Percentiles rank a stretch among this genome's conserved stretches.
These are phyloP conservation scores for Vigna unguiculata DNA, from an alignment of 306 rosid species.

Conservation along the genomic window DNA sequence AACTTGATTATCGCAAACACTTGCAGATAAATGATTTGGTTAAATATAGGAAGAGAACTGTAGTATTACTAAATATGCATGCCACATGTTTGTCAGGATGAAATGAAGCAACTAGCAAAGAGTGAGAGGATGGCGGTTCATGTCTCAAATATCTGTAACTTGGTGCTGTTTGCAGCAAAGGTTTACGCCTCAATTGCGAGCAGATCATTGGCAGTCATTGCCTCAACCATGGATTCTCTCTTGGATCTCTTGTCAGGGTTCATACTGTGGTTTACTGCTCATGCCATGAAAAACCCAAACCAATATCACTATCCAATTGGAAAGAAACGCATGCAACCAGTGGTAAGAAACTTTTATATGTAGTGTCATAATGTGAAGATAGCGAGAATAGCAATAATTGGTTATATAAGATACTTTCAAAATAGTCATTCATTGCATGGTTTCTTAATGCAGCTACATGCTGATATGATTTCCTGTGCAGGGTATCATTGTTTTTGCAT, in stretches of 20 bases:
- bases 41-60: background rate
- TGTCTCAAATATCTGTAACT: conserved; percentile 64
- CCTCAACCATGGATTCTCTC: conserved; percentile 87
- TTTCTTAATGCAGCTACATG: conserved; percentile 1
- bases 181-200: conserved; percentile 77
- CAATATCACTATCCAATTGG: conserved; percentile 81
- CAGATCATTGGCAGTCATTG: conserved; percentile 78
- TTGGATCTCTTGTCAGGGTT: conserved; percentile 88
- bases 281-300: conserved; percentile 77
- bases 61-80: background rate
- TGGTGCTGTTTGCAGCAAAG: conserved; percentile 75
- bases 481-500: conserved; percentile 92
- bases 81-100: conserved; percentile 59
- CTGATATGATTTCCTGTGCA: conserved; percentile 50
- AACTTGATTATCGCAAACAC: background rate
- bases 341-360: conserved; percentile 55
- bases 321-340: conserved; percentile 89
- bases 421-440: background rate
- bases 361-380: background rate
- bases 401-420: background rate
- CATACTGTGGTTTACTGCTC: conserved; percentile 80
- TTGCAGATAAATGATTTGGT: background rate
- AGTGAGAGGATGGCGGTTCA: conserved; percentile 68
- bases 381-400: background rate
- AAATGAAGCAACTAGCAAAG: conserved; percentile 71